Evolutionary conservation across 352 stramenopile genomes (phyloP).

Genomic region (Phytophthora europaea): DNA sequence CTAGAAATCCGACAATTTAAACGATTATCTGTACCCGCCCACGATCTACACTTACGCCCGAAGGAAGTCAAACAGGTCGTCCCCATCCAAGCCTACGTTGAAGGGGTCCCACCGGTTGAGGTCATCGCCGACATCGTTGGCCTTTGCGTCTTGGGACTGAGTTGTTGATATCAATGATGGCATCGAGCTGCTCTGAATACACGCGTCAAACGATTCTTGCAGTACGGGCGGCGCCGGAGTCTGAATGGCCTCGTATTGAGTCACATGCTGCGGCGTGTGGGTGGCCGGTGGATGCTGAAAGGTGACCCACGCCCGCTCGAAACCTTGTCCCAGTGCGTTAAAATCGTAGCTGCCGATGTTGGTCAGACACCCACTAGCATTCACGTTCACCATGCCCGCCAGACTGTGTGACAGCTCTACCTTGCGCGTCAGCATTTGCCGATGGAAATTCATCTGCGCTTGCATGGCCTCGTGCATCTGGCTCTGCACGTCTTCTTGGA

Average conservation of each 20-base stretch:
- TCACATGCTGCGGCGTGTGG: conserved; percentile 9
- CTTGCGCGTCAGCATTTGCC: conserved; percentile 86
- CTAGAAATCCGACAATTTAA: no score
- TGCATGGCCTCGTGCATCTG: conserved; percentile 87
- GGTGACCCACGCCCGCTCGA: conserved; percentile 6
- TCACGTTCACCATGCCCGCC: conserved; percentile 1
- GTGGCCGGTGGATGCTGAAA: conserved; percentile 17
- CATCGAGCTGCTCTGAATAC: conserved; percentile 1
- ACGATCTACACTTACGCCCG: conserved; percentile 48
- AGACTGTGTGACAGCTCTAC: conserved; percentile 66
- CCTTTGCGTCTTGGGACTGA: background rate
- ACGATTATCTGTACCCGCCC: no score
- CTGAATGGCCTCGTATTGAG: background rate
- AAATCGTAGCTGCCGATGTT: background rate
- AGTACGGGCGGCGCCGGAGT: conserved; percentile 10
- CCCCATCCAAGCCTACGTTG: conserved; percentile 73
- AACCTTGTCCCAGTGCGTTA: conserved; percentile 4
- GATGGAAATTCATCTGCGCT: conserved; percentile 84
- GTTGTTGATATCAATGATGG: conserved; percentile 13
- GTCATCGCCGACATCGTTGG: conserved; percentile 52
- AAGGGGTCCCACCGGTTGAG: conserved; percentile 72
- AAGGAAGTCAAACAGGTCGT: conserved; percentile 86
- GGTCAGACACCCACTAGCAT: background rate
- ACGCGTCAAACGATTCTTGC: background rate
- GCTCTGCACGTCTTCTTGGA: conserved; percentile 55